phyloP scores from a whole-genome alignment of 306 rosid genomes.

The Vigna radiata region DNA sequence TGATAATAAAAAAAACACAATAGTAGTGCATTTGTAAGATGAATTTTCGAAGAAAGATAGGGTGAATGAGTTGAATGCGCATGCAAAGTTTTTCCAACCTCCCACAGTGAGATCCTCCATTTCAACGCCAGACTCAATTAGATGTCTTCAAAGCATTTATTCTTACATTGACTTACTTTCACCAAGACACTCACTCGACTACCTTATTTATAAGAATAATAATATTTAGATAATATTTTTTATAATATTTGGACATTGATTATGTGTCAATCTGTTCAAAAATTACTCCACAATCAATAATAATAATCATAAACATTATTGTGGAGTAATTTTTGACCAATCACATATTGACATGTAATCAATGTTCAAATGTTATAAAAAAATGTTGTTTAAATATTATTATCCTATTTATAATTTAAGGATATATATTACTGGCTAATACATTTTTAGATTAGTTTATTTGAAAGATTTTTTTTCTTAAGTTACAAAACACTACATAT shows the following conservation, averaged over 20 bases:
- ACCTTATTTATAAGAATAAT: not conserved
- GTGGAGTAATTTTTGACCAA: too few relatives aligned
- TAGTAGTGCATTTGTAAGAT: slow-evolving; percentile 2
- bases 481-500: not conserved
- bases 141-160: not conserved
- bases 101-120: slow-evolving; percentile 28
- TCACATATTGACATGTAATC: too few relatives aligned
- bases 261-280: too few relatives aligned
- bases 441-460: not conserved
- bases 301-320: too few relatives aligned
- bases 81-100: slow-evolving; percentile 41
- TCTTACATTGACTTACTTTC: slow-evolving; percentile 34
- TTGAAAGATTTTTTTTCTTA: not conserved
- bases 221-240: too few relatives aligned
- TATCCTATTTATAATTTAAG: not conserved
- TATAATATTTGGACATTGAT: too few relatives aligned
- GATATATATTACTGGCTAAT: not conserved
- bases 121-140: slow-evolving; percentile 29
- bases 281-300: too few relatives aligned
- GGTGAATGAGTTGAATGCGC: not conserved
- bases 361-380: too few relatives aligned
- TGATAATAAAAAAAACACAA: not conserved
- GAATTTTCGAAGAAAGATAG: not conserved
- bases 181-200: not conserved
- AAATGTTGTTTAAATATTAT: too few relatives aligned